These are phyloP conservation scores for Monosporascus cannonballus DNA, from an alignment of 2,329 filamentous ascomycete genomes.

Conservation along the genomic window DNA sequence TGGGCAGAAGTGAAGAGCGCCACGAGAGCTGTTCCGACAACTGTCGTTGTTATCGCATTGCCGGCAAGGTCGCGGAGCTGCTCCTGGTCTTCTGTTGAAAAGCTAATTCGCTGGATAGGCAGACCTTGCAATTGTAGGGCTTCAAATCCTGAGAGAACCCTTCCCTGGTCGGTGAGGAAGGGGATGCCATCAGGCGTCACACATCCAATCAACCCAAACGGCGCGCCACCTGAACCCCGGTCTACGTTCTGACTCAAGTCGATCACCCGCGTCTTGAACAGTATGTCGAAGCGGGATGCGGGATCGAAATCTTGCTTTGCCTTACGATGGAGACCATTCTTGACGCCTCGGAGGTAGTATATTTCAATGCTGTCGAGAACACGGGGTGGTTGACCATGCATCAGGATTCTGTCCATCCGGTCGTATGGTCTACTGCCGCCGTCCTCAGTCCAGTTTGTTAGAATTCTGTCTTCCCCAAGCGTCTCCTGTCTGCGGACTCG, in stretches of 20 bases:
- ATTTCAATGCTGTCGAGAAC: conserved; percentile 64
- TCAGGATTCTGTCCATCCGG: conserved; percentile 24
- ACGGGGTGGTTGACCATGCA: conserved; percentile 46
- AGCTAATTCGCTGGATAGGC: conserved; percentile 53
- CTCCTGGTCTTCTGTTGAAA: conserved; percentile 56
- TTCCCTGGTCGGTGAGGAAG: conserved; percentile 54
- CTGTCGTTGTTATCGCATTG: conserved; percentile 73
- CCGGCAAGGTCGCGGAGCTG: conserved; percentile 67
- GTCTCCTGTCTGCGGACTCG: conserved; percentile 41
- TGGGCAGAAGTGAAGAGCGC: conserved; percentile 40
- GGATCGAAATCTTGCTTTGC: neutral
- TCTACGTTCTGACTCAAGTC: conserved; percentile 72
- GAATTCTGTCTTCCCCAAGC: conserved; percentile 49
- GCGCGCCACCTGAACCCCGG: conserved; percentile 39
- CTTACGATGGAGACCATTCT: conserved; percentile 20
- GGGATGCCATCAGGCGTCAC: conserved; percentile 60
- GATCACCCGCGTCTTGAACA: conserved; percentile 39
- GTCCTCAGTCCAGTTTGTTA: conserved; percentile 54
- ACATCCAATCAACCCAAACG: conserved; percentile 57
- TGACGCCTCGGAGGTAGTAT: conserved; percentile 44
- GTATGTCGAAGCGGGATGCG: conserved; percentile 39
- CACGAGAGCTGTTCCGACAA: conserved; percentile 59
- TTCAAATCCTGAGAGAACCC: conserved; percentile 57
- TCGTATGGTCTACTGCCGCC: conserved; percentile 33
- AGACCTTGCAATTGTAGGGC: conserved; percentile 62